phyloP scores from a whole-genome alignment of 345 rosid genomes.

The Adansonia digitata region DNA sequence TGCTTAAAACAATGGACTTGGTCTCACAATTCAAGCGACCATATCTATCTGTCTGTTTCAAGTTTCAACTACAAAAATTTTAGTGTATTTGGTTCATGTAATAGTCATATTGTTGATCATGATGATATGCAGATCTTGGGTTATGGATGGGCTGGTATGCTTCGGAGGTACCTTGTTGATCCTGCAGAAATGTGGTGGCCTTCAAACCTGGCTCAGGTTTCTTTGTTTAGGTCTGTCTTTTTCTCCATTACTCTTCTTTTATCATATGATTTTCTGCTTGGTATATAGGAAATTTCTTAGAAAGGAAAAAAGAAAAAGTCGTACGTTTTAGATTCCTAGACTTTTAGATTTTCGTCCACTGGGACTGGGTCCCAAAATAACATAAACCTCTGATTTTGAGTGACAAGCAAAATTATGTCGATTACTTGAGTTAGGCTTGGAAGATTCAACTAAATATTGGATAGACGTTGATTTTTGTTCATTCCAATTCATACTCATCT shows the following conservation, averaged over 20 bases:
- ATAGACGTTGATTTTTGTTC: neutral
- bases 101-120: conserved; percentile 6
- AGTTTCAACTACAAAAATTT: neutral
- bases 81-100: neutral
- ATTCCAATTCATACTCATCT: neutral
- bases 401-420: neutral
- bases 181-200: conserved; percentile 99
- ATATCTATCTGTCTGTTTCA: too few relatives aligned
- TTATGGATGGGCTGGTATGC: conserved; percentile 99
- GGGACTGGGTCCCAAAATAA: too few relatives aligned
- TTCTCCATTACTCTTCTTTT: neutral
- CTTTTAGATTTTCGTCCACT: too few relatives aligned
- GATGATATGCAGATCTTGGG: conserved; percentile 69
- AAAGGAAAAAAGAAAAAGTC: too few relatives aligned
- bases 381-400: neutral
- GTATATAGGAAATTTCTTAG: conserved; percentile 28
- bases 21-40: too few relatives aligned
- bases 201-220: conserved; percentile 94
- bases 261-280: conserved; percentile 12
- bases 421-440: neutral
- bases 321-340: too few relatives aligned
- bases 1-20: too few relatives aligned
- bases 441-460: neutral
- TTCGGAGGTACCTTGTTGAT: conserved; percentile 90
- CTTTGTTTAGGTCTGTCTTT: conserved; percentile 77